Evolutionary conservation across 1,284 basidiomycete species (phyloP).

Genomic region (Baeospora myosura): DNA sequence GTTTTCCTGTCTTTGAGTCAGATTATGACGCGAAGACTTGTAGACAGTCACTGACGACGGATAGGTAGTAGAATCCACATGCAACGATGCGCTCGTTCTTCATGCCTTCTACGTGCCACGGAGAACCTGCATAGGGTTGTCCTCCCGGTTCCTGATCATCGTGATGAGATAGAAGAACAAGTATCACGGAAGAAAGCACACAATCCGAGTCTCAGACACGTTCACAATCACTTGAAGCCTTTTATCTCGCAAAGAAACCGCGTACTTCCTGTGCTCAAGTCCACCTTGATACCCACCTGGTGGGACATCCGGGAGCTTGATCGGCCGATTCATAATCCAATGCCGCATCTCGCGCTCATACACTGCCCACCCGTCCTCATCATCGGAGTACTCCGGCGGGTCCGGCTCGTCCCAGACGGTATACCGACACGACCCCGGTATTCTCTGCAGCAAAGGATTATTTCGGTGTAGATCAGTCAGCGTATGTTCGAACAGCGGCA

Average conservation of each 20-base stretch:
- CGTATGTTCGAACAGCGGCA: conserved; percentile 46
- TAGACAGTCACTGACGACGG: conserved; percentile 24
- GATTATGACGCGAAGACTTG: neutral
- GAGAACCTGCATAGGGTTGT: conserved; percentile 30
- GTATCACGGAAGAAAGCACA: too few species aligned
- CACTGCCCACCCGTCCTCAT: conserved; percentile 38
- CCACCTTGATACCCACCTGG: conserved; percentile 33
- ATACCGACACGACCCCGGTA: conserved; percentile 32
- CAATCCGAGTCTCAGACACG: conserved; percentile 35
- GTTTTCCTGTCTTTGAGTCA: conserved; percentile 28
- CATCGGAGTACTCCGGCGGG: conserved; percentile 39
- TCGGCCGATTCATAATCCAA: conserved; percentile 37
- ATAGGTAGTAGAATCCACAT: conserved; percentile 36
- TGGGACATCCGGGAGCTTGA: conserved; percentile 40
- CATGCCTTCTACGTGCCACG: conserved; percentile 54
- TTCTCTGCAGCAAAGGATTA: conserved; percentile 36
- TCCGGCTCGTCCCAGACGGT: conserved; percentile 43
- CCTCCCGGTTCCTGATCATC: conserved; percentile 25
- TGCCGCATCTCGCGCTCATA: conserved; percentile 33
- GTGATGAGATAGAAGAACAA: conserved; percentile 1
- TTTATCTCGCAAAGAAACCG: conserved; percentile 29
- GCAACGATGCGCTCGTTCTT: conserved; percentile 46
- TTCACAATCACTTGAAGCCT: conserved; percentile 40
- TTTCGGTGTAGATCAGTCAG: conserved; percentile 45
- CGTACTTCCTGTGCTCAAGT: conserved; percentile 29